Conservation (phyloP, 2,329 filamentous ascomycete genomes). For the Berkeleyomyces rouxiae region DNA sequence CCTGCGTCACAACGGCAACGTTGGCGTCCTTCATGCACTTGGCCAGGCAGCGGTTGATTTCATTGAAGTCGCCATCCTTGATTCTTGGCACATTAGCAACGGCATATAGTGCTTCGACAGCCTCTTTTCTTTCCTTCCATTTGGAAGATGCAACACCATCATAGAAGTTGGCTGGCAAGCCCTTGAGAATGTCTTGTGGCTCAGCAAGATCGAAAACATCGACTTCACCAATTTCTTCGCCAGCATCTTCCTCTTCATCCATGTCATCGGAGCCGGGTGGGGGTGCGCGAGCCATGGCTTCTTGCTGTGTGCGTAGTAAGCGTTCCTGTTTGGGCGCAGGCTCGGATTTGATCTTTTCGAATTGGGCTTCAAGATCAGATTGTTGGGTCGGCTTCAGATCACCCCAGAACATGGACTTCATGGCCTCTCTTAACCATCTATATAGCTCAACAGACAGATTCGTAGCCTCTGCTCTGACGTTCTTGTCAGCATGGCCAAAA, state of each 20-base stretch:
- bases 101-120: slow-evolving; percentile 63
- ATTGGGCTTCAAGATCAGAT: slow-evolving; percentile 79
- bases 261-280: slow-evolving; percentile 37
- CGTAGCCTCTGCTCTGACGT: slow-evolving; percentile 85
- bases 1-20: slow-evolving; percentile 80
- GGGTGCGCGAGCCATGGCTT: slow-evolving; percentile 55
- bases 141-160: slow-evolving; percentile 80
- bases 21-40: slow-evolving; percentile 99
- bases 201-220: slow-evolving; percentile 72
- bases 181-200: slow-evolving; percentile 69
- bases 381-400: slow-evolving; percentile 94
- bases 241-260: slow-evolving; percentile 32
- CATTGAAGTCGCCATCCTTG: slow-evolving; percentile 77
- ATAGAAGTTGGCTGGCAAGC: slow-evolving; percentile 64
- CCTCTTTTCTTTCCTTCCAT: slow-evolving; percentile 97
- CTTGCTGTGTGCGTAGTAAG: slow-evolving; percentile 76
- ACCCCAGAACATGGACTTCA: slow-evolving; percentile 95
- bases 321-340: slow-evolving; percentile 78
- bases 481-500: slow-evolving; percentile 95
- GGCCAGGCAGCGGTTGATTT: slow-evolving; percentile 66
- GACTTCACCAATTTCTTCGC: slow-evolving; percentile 51
- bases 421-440: slow-evolving; percentile 89
- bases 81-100: slow-evolving; percentile 74
- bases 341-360: slow-evolving; percentile 84
- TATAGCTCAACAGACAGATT: slow-evolving; percentile 88